These are phyloP conservation scores for Haplosporangium sp. DNA, from an alignment of 371 early-diverging fungal species.

Conservation along the genomic window DNA sequence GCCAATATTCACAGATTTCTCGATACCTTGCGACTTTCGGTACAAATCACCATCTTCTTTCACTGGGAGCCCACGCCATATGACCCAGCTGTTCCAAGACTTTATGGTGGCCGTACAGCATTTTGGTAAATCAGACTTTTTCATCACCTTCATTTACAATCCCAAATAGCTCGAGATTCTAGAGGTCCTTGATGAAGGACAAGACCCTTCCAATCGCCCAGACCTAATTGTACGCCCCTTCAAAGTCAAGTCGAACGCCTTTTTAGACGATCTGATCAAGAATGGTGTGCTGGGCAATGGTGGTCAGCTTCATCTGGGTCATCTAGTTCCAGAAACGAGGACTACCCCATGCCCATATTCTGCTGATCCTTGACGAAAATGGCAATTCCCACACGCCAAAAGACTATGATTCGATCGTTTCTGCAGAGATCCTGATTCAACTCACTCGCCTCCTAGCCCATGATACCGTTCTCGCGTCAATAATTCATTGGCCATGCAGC, in stretches of 20 bases:
- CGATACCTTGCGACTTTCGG: too few relatives aligned
- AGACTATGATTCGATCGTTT: conserved; percentile 24
- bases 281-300: conserved; percentile 39
- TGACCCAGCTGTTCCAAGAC: conserved; percentile 50
- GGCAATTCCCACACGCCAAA: conserved; percentile 32
- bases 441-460: too few relatives aligned
- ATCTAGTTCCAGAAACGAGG: conserved; percentile 56
- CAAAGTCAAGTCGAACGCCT: conserved; percentile 24
- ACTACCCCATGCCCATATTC: conserved; percentile 48
- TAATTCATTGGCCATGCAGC: too few relatives aligned
- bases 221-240: conserved; percentile 42
- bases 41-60: conserved; percentile 51
- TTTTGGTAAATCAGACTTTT: conserved; percentile 55
- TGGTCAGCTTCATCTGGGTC: conserved; percentile 20
- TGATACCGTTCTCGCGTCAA: too few relatives aligned
- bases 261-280: conserved; percentile 40
- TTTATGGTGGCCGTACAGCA: conserved; percentile 35
- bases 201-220: conserved; percentile 23
- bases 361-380: conserved; percentile 35
- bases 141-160: conserved; percentile 59
- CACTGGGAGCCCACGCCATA: conserved; percentile 35
- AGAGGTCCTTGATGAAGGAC: conserved; percentile 19
- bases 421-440: conserved; percentile 6
- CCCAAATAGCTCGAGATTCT: conserved; percentile 55
- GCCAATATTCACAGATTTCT: too few relatives aligned